phyloP scores from a whole-genome alignment of 805 yeast genomes.

The Lachancea fermentati region DNA sequence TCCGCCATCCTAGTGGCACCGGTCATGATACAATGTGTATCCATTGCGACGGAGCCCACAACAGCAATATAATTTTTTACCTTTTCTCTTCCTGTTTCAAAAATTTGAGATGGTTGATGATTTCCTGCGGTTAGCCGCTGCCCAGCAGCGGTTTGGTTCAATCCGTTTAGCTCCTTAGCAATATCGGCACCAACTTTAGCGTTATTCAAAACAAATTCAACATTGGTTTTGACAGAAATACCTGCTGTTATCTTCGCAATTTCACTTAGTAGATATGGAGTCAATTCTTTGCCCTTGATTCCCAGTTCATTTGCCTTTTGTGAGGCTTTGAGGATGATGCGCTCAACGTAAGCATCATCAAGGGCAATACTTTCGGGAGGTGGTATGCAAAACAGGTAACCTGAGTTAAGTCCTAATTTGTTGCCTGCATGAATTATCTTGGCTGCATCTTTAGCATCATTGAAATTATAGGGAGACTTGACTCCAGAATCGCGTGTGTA shows the following conservation, averaged over 20 bases:
- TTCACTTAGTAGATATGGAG: slow-evolving; percentile 67
- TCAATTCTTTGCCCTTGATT: slow-evolving; percentile 64
- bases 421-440: slow-evolving; percentile 45
- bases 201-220: slow-evolving; percentile 72
- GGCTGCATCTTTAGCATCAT: slow-evolving; percentile 56
- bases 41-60: slow-evolving; percentile 75
- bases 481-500: slow-evolving; percentile 74
- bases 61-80: slow-evolving; percentile 36
- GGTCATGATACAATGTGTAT: slow-evolving; percentile 51
- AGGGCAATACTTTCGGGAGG: slow-evolving; percentile 65
- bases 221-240: slow-evolving; percentile 60
- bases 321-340: slow-evolving; percentile 54
- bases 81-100: neutral
- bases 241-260: slow-evolving; percentile 70
- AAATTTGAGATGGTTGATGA: slow-evolving; percentile 1
- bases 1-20: slow-evolving; percentile 39
- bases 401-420: slow-evolving; percentile 51
- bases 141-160: neutral
- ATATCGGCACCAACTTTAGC: slow-evolving; percentile 64
- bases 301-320: slow-evolving; percentile 47
- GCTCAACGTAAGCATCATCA: slow-evolving; percentile 44
- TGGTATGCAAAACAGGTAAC: slow-evolving; percentile 75
- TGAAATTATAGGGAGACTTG: slow-evolving; percentile 59
- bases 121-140: neutral
- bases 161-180: slow-evolving; percentile 43